Conservation (phyloP, 306 rosid genomes). For the Prunus davidiana region DNA sequence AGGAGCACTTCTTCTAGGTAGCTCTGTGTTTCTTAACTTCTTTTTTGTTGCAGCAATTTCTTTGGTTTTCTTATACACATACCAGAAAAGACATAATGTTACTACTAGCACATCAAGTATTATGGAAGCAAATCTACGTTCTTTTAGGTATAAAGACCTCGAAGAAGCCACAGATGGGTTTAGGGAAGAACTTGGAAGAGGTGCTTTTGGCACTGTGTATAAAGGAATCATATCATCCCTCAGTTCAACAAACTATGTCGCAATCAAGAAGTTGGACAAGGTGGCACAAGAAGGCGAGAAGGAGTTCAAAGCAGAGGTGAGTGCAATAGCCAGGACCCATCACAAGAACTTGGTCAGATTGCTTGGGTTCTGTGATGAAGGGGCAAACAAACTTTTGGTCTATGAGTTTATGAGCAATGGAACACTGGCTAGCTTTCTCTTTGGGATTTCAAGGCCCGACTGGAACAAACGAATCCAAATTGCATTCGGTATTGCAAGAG, state of each 20-base stretch:
- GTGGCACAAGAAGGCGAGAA: constrained; percentile 35
- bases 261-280: constrained; percentile 43
- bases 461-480: constrained; percentile 19
- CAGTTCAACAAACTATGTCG: constrained; percentile 23
- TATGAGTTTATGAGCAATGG: constrained; percentile 30
- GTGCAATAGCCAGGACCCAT: constrained; percentile 28
- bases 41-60: constrained; percentile 7
- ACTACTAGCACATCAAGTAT: not conserved
- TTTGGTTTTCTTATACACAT: not conserved
- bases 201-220: constrained; percentile 8
- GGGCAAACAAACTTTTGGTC: constrained; percentile 15
- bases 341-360: constrained; percentile 28
- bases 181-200: constrained; percentile 12
- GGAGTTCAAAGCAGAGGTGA: constrained; percentile 37
- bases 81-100: not conserved
- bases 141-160: not conserved
- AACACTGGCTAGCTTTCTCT: constrained; percentile 15
- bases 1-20: constrained; percentile 25
- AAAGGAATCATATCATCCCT: constrained; percentile 6
- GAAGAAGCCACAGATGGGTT: constrained; percentile 7
- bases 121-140: constrained; percentile 8
- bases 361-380: constrained; percentile 22
- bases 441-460: constrained; percentile 21
- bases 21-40: constrained; percentile 28
- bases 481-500: not conserved